phyloP scores from a whole-genome alignment of 177 flowering plant species.

The Vitis hybrid region DNA sequence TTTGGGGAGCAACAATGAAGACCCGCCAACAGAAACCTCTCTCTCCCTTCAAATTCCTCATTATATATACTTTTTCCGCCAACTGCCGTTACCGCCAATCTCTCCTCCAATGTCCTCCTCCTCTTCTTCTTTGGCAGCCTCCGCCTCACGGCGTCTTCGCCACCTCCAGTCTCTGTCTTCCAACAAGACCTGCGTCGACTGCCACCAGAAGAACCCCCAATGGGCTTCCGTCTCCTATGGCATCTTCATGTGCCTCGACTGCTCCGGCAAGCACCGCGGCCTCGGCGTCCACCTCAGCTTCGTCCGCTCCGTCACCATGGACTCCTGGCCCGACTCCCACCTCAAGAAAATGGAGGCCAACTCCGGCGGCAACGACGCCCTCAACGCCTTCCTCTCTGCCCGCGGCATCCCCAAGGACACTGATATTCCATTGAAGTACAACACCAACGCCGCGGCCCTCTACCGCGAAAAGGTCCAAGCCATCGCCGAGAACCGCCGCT shows the following conservation, averaged over 20 bases:
- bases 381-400: constrained; percentile 60
- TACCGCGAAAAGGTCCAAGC: constrained; percentile 78
- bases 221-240: constrained; percentile 99
- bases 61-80: too few species aligned
- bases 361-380: constrained; percentile 70
- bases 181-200: constrained; percentile 94
- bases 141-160: constrained; percentile 49
- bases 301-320: constrained; percentile 98
- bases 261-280: constrained; percentile 98
- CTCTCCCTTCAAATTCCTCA: too few species aligned
- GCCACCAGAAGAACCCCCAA: constrained; percentile 93
- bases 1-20: too few species aligned
- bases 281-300: constrained; percentile 98
- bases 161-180: constrained; percentile 75
- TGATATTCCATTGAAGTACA: constrained; percentile 79
- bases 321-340: constrained; percentile 98
- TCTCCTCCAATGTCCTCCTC: too few species aligned
- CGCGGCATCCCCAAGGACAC: constrained; percentile 80
- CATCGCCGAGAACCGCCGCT: constrained; percentile 70
- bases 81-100: too few species aligned
- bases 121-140: too few species aligned
- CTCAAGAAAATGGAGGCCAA: constrained; percentile 80
- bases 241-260: constrained; percentile 94
- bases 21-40: too few species aligned
- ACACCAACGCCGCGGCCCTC: constrained; percentile 66